Conservation (phyloP, 192 early-diverging fungal species). For the Geranomyces variabilis region DNA sequence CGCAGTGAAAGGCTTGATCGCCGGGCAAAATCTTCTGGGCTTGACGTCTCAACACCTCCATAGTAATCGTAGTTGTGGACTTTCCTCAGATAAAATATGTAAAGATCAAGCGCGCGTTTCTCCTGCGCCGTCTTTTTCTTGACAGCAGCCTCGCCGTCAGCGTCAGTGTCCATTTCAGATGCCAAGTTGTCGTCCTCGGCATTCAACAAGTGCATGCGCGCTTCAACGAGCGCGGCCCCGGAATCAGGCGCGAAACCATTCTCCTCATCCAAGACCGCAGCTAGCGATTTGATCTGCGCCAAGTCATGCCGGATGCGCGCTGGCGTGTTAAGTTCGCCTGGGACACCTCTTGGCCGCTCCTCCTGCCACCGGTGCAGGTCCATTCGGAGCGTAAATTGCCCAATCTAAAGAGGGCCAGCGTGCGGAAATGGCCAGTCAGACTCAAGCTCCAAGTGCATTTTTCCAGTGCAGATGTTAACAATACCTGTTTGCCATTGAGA, state of each 20-base stretch:
- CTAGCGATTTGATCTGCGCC: slow-evolving; percentile 61
- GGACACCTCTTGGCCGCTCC: slow-evolving; percentile 60
- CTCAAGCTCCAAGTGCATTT: slow-evolving; percentile 28
- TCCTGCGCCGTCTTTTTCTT: slow-evolving; percentile 18
- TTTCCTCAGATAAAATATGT: slow-evolving; percentile 82
- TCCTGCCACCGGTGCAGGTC: slow-evolving; percentile 52
- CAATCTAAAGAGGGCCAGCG: slow-evolving; percentile 62
- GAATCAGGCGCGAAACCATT: slow-evolving; percentile 35
- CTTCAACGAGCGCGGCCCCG: slow-evolving; percentile 30
- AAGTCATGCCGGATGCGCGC: slow-evolving; percentile 78
- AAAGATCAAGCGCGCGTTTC: slow-evolving; percentile 70
- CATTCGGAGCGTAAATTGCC: slow-evolving; percentile 59
- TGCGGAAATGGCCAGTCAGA: not conserved
- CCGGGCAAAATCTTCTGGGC: slow-evolving; percentile 80
- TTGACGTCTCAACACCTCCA: slow-evolving; percentile 75
- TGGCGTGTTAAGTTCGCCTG: slow-evolving; percentile 70
- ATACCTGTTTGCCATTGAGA: slow-evolving; percentile 48
- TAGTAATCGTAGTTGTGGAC: slow-evolving; percentile 98
- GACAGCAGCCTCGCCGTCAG: not conserved
- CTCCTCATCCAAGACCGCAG: slow-evolving; percentile 61
- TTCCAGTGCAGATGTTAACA: no score
- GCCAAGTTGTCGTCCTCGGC: not conserved
- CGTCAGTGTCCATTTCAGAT: not conserved
- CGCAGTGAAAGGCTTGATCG: slow-evolving; percentile 65
- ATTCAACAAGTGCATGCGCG: not conserved